Evolutionary conservation across 257 asterid genomes (phyloP).

Genomic region (Solanum stenotomum): DNA sequence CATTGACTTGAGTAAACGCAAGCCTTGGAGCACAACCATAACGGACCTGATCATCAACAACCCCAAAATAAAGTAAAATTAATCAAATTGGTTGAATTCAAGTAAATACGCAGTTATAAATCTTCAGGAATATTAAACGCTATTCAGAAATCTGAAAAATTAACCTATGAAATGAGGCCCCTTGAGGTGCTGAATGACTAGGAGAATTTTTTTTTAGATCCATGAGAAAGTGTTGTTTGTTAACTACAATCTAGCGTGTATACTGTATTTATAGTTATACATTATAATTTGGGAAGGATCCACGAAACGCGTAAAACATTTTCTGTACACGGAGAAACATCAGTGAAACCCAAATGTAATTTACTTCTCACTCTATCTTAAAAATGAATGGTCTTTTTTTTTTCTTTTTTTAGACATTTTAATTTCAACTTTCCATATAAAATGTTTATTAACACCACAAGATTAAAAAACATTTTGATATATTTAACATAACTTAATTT

Average conservation of each 20-base stretch:
- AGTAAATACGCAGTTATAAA: no score
- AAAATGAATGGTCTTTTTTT: no score
- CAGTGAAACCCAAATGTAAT: background rate
- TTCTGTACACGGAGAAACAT: background rate
- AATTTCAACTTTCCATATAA: no score
- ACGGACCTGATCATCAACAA: background rate
- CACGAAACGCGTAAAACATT: background rate
- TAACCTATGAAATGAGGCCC: background rate
- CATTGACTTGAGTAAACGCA: background rate
- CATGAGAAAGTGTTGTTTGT: background rate
- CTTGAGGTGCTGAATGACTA: background rate
- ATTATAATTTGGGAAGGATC: background rate
- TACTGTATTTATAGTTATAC: no score
- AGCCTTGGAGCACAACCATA: background rate
- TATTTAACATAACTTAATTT: no score
- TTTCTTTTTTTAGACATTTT: no score
- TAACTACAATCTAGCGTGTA: no score
- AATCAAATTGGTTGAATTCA: no score
- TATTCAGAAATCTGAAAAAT: background rate
- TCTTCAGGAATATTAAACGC: no score
- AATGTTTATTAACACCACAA: no score
- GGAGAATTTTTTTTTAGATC: background rate
- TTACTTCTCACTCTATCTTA: no score
- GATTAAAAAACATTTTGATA: no score
- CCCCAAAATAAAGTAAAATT: background rate